These are phyloP conservation scores for Trichoderma afroharzianum DNA, from an alignment of 2,329 filamentous ascomycete species.

Conservation along the genomic window DNA sequence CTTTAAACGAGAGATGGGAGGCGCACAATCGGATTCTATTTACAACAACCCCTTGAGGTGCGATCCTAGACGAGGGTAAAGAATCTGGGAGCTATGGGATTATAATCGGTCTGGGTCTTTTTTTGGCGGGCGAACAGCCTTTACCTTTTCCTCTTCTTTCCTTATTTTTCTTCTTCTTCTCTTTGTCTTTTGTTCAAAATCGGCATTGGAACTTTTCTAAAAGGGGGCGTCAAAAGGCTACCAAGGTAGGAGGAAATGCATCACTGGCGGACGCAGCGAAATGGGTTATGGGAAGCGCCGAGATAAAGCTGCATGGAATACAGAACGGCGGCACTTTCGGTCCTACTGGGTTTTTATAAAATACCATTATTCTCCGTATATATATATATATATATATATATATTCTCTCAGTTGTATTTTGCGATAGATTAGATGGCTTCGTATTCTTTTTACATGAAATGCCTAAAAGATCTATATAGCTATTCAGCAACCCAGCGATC, in stretches of 20 bases:
- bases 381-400: conserved; percentile 2
- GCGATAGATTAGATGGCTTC: not conserved
- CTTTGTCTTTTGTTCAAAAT: not conserved
- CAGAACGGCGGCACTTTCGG: conserved; percentile 1
- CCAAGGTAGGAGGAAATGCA: not conserved
- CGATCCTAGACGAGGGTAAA: conserved; percentile 20
- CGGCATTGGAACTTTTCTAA: not conserved
- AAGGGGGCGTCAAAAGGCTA: not conserved
- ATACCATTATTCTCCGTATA: not conserved
- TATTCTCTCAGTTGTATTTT: not conserved
- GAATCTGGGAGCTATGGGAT: not conserved
- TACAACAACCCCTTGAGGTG: conserved; percentile 22
- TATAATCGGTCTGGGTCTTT: not conserved
- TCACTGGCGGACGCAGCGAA: not conserved
- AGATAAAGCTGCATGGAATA: not conserved
- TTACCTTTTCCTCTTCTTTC: not conserved
- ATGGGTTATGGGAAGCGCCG: not conserved
- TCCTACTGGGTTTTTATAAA: not conserved
- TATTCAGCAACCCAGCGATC: not conserved
- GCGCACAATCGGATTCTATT: not conserved
- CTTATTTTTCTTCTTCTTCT: not conserved
- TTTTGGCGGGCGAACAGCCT: not conserved
- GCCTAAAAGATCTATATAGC: not conserved
- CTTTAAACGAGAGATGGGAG: conserved; percentile 17
- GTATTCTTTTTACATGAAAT: not conserved